Base-by-base conservation (phyloP, 148 eudicot species). In the Vaccinium myrtillus region DNA sequence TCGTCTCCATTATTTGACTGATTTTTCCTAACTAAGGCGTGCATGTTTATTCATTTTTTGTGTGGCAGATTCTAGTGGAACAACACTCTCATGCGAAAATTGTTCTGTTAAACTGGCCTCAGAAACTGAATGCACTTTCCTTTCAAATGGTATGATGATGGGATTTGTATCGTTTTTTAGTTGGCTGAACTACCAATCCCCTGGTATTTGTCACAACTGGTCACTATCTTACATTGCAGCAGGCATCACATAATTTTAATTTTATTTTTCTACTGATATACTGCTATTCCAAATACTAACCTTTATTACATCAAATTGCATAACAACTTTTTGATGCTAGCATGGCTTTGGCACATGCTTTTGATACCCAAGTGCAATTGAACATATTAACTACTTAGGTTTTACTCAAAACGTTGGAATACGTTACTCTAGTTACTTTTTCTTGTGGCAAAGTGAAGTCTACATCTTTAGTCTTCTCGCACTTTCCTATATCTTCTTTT, bases 111-210 rank as follows among this genome's bases (percentile, higher is more conserved):
- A 96, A 96, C 82, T 91, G 99, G 87, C 92, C 99, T 18, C 94
- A 90, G 90, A 98, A 96, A 87, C 89, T 96, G 81, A 96, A 96
- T 93, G 99, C 99, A 43, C 91, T 94, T 67, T 91, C 94, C 16
- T 84, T 70, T 78, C 85, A 81, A 81, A 96, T 96, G 99, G 99
- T 96, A 92, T 83, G 90, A 27, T 14, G 53, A 54, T 55, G 77
- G 8, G 81, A 65, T 76, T 46, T 18, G 25, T 43, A 43, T 43
- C 46, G 5, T 75, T 48, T 83, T 23, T 59, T 39, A 16, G 19
- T 61, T 77, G 71, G 46, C 25, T 67, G 53, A 81, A 39, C 75
- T 46, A 81, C 19, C 71, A 56, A 39, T 11, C n/a, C 8, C 1
- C 25, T 25, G 16, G 58, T 77, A 43, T 36, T 79, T 48, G 14